Conservation (phyloP, 352 stramenopile species). For the Aphanomyces invadans region DNA sequence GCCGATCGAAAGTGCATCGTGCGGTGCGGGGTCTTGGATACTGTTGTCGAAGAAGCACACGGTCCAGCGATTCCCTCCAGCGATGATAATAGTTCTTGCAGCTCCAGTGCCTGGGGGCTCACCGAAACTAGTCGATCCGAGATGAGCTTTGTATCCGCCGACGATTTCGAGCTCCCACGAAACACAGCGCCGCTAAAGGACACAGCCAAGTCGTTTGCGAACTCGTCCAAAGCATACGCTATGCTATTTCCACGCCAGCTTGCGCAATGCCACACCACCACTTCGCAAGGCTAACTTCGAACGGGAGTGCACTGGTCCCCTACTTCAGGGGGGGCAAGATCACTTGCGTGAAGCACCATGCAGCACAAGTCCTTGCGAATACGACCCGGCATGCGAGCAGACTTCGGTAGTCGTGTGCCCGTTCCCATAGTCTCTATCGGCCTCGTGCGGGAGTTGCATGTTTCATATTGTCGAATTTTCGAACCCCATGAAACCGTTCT, state of each 20-base stretch:
- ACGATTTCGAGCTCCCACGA: background rate
- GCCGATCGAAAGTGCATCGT: conserved; percentile 43
- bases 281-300: too few relatives aligned
- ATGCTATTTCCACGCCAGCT: background rate
- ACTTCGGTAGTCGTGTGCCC: too few relatives aligned
- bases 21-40: conserved; percentile 53
- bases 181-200: background rate
- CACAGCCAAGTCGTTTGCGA: too few relatives aligned
- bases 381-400: too few relatives aligned
- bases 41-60: conserved; percentile 47
- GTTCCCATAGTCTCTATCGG: too few relatives aligned
- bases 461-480: too few relatives aligned
- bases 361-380: too few relatives aligned
- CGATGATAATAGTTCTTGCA: conserved; percentile 30
- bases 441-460: too few relatives aligned
- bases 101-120: background rate
- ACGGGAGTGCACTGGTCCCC: too few relatives aligned
- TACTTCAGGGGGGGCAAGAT: too few relatives aligned
- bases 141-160: background rate
- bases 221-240: background rate
- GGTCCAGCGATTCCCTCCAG: conserved; percentile 19
- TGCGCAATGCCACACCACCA: background rate
- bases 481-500: too few relatives aligned
- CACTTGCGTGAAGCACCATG: too few relatives aligned
- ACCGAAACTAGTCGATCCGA: background rate